These are phyloP conservation scores for Xerocomus nothofagi DNA, from an alignment of 1,284 basidiomycete genomes.

Conservation along the genomic window DNA sequence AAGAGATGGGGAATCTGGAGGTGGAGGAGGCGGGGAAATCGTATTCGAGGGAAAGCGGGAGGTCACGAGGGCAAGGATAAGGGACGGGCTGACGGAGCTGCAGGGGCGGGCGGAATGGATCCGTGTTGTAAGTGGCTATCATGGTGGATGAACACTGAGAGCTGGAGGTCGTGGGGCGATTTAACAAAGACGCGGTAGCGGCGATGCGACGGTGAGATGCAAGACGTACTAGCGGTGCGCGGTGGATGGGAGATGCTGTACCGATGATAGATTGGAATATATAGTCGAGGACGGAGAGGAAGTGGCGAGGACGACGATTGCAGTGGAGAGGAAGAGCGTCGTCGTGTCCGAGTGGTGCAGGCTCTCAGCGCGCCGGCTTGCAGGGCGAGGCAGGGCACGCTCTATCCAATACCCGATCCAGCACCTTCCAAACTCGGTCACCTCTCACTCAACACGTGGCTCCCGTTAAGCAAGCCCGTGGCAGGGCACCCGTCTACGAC, in stretches of 20 bases:
- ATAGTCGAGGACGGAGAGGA: background rate
- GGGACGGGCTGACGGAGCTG: conserved; percentile 16
- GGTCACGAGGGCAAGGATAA: conserved; percentile 15
- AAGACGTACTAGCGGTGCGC: conserved; percentile 1
- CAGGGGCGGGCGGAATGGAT: conserved; percentile 13
- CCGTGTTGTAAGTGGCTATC: conserved; percentile 13
- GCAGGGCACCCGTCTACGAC: background rate
- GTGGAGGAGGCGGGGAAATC: conserved; percentile 22
- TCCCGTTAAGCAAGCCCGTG: conserved; percentile 11
- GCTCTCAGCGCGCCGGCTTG: conserved; percentile 31
- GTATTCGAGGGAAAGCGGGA: conserved; percentile 17
- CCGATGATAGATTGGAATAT: conserved; percentile 5
- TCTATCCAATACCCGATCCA: conserved; percentile 33
- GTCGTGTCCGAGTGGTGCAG: conserved; percentile 19
- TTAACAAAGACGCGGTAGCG: conserved; percentile 2
- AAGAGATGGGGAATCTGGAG: conserved; percentile 34
- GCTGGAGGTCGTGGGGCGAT: conserved; percentile 17
- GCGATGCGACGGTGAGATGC: background rate
- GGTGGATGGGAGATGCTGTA: background rate
- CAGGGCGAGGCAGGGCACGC: conserved; percentile 36
- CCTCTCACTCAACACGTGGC: conserved; percentile 33
- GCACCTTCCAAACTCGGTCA: conserved; percentile 21
- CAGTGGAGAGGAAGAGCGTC: conserved; percentile 19
- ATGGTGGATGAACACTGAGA: conserved; percentile 19
- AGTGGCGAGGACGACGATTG: conserved; percentile 6